Base-by-base conservation (phyloP, 2,329 filamentous ascomycete genomes). In the Verticillium klebahnii region DNA sequence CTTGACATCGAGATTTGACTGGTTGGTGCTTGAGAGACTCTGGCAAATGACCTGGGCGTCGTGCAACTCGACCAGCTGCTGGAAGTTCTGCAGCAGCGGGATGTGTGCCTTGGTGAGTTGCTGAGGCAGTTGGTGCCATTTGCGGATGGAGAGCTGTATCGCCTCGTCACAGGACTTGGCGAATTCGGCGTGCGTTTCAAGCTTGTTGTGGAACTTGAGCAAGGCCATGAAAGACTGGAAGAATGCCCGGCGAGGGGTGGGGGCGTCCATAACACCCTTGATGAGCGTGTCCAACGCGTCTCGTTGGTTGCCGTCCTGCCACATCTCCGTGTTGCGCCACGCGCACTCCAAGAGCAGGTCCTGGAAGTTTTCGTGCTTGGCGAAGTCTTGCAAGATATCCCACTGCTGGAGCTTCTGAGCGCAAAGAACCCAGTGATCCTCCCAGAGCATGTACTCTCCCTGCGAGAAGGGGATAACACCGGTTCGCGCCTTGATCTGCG, bases 221-320 rank as follows among this genome's bases (percentile, higher is more conserved):
- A 99, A 82, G 2, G 93, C 91, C 90, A 97, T 97, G 78, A 99
- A 99, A 0, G 94, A 92, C 74, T 97, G 93, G 87, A 99, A 99
- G 82, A 99, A 99, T 50, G 92, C 90, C 60, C 95, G 85, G 63
- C 95, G 85, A 25, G 95, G 93, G 0, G 96, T 99, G 1, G 96
- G 95, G 0, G 96, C 94, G 75, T 99, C 95, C 80, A 96, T 97
- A 19, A 99, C 91, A 57, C 93, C 94, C 78, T 98, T 98, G 75
- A 99, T 96, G 61, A 97, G 89, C 60, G 88, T 90, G 70, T 98
- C 94, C 40, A 99, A 82, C 69, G 94, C 91, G 67, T 98, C 94
- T 34, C 93, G 89, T 68, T 93, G 91, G 64, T 93, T 90, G 56
- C 89, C 83, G 52, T 88, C 92, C 70, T 91, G 90, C 95, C 96